Evolutionary conservation across 352 stramenopile genomes (phyloP).

Genomic region (Phytophthora syringae): DNA sequence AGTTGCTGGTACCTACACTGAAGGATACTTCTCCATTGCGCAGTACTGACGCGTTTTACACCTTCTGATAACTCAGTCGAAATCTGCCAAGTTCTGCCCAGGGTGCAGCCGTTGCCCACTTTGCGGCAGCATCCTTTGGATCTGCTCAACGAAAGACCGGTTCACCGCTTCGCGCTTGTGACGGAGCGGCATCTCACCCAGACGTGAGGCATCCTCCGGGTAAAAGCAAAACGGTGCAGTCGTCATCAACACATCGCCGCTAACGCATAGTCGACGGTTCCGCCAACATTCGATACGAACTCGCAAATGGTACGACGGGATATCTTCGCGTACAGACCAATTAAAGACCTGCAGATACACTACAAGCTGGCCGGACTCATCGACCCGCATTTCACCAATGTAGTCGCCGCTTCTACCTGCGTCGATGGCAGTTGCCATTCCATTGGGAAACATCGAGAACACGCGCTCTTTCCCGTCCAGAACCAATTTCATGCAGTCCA

Average conservation of each 20-base stretch:
- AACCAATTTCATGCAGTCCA: slow-evolving; percentile 45
- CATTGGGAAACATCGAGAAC: slow-evolving; percentile 57
- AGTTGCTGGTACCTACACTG: too few relatives aligned
- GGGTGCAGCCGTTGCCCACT: too few relatives aligned
- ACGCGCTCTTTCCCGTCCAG: slow-evolving; percentile 61
- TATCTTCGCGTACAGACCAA: slow-evolving; percentile 27
- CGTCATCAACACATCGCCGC: slow-evolving; percentile 46
- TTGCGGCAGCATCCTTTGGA: too few relatives aligned
- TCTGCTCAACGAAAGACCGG: neutral
- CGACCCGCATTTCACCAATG: slow-evolving; percentile 46
- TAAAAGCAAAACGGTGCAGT: slow-evolving; percentile 24
- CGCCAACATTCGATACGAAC: slow-evolving; percentile 53
- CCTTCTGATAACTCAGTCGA: slow-evolving; percentile 37
- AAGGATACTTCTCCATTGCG: too few relatives aligned
- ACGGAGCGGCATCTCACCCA: slow-evolving; percentile 49
- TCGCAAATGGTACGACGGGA: slow-evolving; percentile 40
- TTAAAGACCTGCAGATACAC: slow-evolving; percentile 54
- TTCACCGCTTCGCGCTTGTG: too few relatives aligned
- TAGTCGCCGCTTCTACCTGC: too few relatives aligned
- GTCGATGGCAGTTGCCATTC: slow-evolving; percentile 31
- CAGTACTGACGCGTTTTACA: too few relatives aligned
- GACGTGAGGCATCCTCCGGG: slow-evolving; percentile 33
- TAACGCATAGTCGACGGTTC: slow-evolving; percentile 40
- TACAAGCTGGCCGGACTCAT: slow-evolving; percentile 41
- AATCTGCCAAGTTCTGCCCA: slow-evolving; percentile 41